phyloP scores from a whole-genome alignment of 805 yeast species.

The Nakazawaea populi region DNA sequence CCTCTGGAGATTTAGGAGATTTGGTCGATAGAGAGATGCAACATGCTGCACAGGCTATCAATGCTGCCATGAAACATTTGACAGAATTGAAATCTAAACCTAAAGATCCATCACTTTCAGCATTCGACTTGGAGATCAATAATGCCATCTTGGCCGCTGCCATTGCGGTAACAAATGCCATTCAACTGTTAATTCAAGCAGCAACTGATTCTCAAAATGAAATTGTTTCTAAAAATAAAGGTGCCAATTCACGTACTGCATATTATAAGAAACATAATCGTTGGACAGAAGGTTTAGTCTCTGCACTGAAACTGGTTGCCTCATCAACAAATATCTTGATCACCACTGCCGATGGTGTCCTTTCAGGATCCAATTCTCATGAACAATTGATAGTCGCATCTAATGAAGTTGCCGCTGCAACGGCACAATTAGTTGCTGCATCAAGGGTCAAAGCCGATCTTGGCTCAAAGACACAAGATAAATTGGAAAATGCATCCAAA shows the following conservation, averaged over 20 bases:
- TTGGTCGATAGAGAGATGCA: conserved; percentile 70
- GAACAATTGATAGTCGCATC: conserved; percentile 88
- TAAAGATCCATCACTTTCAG: conserved; percentile 44
- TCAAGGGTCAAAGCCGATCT: conserved; percentile 79
- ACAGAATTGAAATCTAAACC: conserved; percentile 42
- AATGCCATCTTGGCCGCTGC: conserved; percentile 77
- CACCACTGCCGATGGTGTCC: conserved; percentile 80
- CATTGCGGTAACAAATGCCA: conserved; percentile 72
- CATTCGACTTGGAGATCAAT: conserved; percentile 61
- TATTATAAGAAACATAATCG: conserved; percentile 83
- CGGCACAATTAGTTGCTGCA: conserved; percentile 89
- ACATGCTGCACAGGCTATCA: conserved; percentile 65
- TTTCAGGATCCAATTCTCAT: conserved; percentile 55
- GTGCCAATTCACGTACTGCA: conserved; percentile 59
- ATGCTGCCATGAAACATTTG: conserved; percentile 58
- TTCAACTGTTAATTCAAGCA: conserved; percentile 62
- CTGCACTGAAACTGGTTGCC: conserved; percentile 86
- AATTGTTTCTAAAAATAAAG: conserved; percentile 67
- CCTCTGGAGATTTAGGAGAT: conserved; percentile 54
- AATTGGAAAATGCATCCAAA: conserved; percentile 62
- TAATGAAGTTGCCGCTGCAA: conserved; percentile 86
- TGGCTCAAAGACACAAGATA: conserved; percentile 71
- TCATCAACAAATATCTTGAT: conserved; percentile 76
- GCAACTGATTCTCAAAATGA: conserved; percentile 80
- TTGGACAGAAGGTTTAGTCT: conserved; percentile 91